Conservation (phyloP, 2,329 filamentous ascomycete genomes). For the Fusarium sp. region DNA sequence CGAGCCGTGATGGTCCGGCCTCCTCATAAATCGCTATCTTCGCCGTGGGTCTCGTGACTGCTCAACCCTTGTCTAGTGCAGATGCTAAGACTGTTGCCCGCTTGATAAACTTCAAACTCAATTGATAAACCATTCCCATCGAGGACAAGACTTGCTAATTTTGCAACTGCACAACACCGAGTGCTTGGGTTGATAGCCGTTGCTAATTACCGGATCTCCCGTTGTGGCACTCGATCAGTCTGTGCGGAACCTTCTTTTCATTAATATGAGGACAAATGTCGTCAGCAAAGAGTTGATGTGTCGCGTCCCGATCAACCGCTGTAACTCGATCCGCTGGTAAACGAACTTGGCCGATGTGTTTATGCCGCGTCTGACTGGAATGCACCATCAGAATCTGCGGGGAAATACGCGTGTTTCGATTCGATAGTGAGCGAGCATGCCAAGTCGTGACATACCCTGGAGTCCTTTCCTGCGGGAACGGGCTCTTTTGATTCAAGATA, state of each 20-base stretch:
- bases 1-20: conserved; percentile 10
- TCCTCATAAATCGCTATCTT: conserved; percentile 12
- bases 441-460: neutral
- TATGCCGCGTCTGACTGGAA: neutral
- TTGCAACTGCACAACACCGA: neutral
- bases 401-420: neutral
- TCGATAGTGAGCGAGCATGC: neutral
- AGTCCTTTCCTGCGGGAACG: neutral
- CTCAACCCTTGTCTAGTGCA: neutral
- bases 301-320: neutral
- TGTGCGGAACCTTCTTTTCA: neutral
- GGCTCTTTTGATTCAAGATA: neutral
- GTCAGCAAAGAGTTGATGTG: neutral
- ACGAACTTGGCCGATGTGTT: neutral
- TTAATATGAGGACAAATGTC: neutral
- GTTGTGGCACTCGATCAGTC: neutral
- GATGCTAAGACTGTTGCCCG: neutral
- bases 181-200: neutral
- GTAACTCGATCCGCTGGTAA: neutral
- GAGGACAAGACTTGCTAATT: neutral
- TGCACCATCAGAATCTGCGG: neutral
- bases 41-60: neutral
- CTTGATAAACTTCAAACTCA: neutral
- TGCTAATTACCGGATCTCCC: neutral
- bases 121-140: neutral